Percentiles rank a stretch among this genome's conserved stretches.
Conservation (phyloP, 345 rosid species). For the Trapa incisa region DNA sequence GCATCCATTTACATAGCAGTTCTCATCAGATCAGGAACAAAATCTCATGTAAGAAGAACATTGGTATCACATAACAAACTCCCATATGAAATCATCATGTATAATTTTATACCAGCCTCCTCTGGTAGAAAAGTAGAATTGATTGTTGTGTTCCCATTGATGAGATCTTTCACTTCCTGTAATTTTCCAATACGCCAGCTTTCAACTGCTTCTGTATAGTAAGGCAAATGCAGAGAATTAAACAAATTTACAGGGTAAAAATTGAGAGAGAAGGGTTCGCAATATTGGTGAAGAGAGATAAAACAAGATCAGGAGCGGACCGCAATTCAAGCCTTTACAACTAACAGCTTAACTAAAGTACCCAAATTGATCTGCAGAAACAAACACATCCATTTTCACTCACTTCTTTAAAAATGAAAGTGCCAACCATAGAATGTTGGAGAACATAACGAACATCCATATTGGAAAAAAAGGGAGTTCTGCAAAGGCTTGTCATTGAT, state of each 20-base stretch:
- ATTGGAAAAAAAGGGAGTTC: too few species aligned
- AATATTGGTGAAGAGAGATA: background rate
- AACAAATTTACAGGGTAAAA: background rate
- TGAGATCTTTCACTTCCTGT: constrained; percentile 44
- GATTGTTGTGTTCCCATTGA: constrained; percentile 24
- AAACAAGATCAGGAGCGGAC: background rate
- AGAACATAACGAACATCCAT: too few species aligned
- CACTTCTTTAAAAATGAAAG: background rate
- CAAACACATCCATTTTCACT: background rate
- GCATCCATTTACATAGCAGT: constrained; percentile 4
- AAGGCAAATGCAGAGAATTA: background rate
- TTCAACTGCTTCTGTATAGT: constrained; percentile 67
- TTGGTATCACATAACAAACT: constrained; percentile 2
- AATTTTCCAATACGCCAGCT: constrained; percentile 80
- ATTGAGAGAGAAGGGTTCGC: background rate
- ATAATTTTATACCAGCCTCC: constrained; percentile 53
- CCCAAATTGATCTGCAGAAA: background rate
- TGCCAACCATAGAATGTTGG: background rate
- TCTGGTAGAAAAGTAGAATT: constrained; percentile 43
- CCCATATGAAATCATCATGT: background rate
- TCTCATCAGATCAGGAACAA: background rate
- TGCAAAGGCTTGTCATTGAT: background rate
- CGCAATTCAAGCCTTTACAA: background rate
- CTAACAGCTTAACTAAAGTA: background rate
- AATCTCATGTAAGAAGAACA: background rate